These are phyloP conservation scores for Teunomyces cretensis DNA, from an alignment of 805 yeast species.

Conservation along the genomic window DNA sequence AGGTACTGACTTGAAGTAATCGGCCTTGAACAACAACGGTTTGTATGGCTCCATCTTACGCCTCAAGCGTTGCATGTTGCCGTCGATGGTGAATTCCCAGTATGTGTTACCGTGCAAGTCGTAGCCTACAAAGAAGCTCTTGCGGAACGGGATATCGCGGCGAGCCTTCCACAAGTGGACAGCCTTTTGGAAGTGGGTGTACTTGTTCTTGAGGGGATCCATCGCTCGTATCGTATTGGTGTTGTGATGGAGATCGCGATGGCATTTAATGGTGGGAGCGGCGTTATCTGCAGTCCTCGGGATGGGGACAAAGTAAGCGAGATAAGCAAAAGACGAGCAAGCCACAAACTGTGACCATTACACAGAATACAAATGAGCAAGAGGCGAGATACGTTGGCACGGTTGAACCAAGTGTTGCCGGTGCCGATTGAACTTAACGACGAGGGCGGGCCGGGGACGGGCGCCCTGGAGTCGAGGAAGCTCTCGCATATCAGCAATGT, in stretches of 20 bases:
- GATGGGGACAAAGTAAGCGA: not conserved
- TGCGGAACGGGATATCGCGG: slow-evolving; percentile 65
- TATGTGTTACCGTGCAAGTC: slow-evolving; percentile 83
- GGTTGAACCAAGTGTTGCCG: slow-evolving; percentile 33
- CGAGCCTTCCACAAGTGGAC: slow-evolving; percentile 60
- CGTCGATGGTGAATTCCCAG: slow-evolving; percentile 73
- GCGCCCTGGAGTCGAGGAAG: not conserved
- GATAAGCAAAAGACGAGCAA: not conserved
- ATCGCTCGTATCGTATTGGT: slow-evolving; percentile 18
- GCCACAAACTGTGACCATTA: not conserved
- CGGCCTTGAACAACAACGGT: slow-evolving; percentile 49
- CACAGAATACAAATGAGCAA: not conserved
- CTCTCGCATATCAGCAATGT: slow-evolving; percentile 8
- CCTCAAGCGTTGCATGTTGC: slow-evolving; percentile 53
- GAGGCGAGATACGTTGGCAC: slow-evolving; percentile 10
- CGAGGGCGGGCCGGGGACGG: not conserved
- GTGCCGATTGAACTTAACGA: slow-evolving; percentile 28
- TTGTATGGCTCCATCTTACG: slow-evolving; percentile 61
- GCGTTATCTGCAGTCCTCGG: not conserved
- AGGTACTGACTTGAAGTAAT: slow-evolving; percentile 58
- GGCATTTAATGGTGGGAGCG: not conserved
- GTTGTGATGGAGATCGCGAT: not conserved
- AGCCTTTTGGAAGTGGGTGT: slow-evolving; percentile 50
- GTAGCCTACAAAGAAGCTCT: slow-evolving; percentile 68
- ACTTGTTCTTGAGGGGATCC: slow-evolving; percentile 51